Base-by-base conservation (phyloP, 2,329 filamentous ascomycete species). In the Cladosporium sphaerospermum region DNA sequence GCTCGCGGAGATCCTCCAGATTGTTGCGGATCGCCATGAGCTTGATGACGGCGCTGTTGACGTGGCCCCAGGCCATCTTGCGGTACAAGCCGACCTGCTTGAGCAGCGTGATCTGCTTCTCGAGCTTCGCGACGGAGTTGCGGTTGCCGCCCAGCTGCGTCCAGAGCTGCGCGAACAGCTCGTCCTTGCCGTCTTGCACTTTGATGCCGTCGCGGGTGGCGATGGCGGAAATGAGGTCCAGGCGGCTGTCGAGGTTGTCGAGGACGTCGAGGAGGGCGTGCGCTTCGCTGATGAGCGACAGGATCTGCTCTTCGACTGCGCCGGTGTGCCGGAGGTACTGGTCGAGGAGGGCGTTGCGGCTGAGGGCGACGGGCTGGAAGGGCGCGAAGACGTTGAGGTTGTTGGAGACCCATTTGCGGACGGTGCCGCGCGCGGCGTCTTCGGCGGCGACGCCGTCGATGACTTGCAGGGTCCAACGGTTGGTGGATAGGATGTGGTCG, bases 301-400 rank as follows among this genome's bases (percentile, higher is more conserved):
- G 71, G 57, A 92, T 88, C 62, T 86, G 83, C 41, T 85, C 83
- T 55, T 85, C 84, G 9, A 91, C 81, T 11, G 83, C 76, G 18
- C 76, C 72, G 1, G 86, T 86, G 69, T 92, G 88, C 52, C 83
- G 78, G 18, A 90, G 76, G 66, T 92, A 93, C 64, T 88, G 85
- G 56, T 89, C 81, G 36, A 88, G 75, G 1, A 93, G 74, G 14
- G 79, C 71, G 39, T 77, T 76, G 64, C 86, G 81, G 2, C 82
- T 80, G 55, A 82, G 78, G 3, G 75, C 71, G n/a, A 73, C 69
- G 4, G 78, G 71, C 8, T 80, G 78, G 63, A 91, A 89, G 2
- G 84, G 83, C 1, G 80, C 74, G 8, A 80, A 68, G 19, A 78
- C 57, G 56, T 72, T 75, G 32, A 75, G 36, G 45, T 75, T 71